Evolutionary conservation across 768 basidiomycete species (phyloP), one percentile per base, ranked within the genome.

Genomic region (Infundibulicybe gibba): DNA sequence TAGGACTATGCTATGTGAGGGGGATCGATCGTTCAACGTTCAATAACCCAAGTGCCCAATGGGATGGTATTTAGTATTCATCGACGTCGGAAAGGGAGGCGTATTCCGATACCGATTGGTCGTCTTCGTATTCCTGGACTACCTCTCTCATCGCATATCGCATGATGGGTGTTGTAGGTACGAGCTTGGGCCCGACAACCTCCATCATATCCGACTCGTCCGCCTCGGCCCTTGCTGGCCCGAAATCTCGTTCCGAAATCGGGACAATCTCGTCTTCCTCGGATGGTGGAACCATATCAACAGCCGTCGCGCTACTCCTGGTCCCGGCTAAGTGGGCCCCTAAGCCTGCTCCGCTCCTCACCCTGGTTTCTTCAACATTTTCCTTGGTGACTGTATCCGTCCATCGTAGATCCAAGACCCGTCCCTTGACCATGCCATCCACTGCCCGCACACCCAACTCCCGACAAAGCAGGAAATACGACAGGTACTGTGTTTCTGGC

Each of bases 391-490:
- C 73, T 1, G 81, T 69, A 51, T 87, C 85, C 42, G 84, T 87
- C 87, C 87, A 90, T 43, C 87, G 72, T 53, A 90, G 60, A 59
- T 89, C 86, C 45, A 90, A 63, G 42, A 92, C 80, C 44, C 83
- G 75, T 1, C 83, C 87, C 50, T 83, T 81, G 40, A 93, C 79
- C 87, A 92, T 87, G 20, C 86, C 89, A 58, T 92, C 90, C 6
- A 92, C 87, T 4, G 87, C 86, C 8, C 80, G 74, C 40, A 87
- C 87, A 3, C 90, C 90, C n/a, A 92, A 66, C 61, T 92, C 88
- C 34, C 87, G 75, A 56, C 89, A 92, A 12, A 92, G 74, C 50
- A 83, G 68, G 63, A 93, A 93, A 62, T 93, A 93, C 2, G 86
- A 77, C 42, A 92, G 69, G 51, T 83, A 80, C 10, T 70, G 75